Evolutionary conservation across 768 basidiomycete genomes (phyloP), one percentile per base, ranked within the genome.

Genomic region (Rubroboletus pulcherrimus): DNA sequence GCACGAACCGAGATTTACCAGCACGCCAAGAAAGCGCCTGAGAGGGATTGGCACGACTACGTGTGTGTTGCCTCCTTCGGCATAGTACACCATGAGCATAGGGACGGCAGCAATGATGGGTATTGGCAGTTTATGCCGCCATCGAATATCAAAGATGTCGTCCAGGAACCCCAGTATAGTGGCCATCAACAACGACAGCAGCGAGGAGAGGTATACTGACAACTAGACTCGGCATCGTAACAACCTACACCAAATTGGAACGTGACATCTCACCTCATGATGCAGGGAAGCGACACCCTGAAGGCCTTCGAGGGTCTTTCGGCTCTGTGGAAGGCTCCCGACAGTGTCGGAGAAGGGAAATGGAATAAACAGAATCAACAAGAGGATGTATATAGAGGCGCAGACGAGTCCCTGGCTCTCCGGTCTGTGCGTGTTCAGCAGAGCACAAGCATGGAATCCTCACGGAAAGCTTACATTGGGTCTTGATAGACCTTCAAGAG

Each of bases 121-220:
- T 51, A 99, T 95, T 0, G 97, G 97, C 12, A 99, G 75, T 71
- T 99, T 99, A 73, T 98, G 93, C 54, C 97, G 76, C 97, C 97
- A 99, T 17, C 97, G 86, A 61, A 99, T 98, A 69, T 99, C 97
- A 63, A 98, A 99, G 5, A 98, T 82, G 71, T 99, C 97, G 65
- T 99, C 97, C 43, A 98, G 77, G 68, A 99, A 96, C 33, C 97
- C 97, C 8, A 99, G 83, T 57, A 98, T 79, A 0, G 94, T 95
- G 0, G 97, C 95, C 41, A 92, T 91, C 34, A 98, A 75, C 37
- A 99, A 78, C 0, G 91, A 94, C n/a, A 99, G 80, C 7, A 99
- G 67, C 9, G 93, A 92, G 0, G 97, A 95, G 43, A 99, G 79
- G 73, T 97, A 99, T 7, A 95, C 84, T 1, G 96, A 84, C 55